phyloP scores from a whole-genome alignment of 805 yeast species.

The Lachancea cidri region DNA sequence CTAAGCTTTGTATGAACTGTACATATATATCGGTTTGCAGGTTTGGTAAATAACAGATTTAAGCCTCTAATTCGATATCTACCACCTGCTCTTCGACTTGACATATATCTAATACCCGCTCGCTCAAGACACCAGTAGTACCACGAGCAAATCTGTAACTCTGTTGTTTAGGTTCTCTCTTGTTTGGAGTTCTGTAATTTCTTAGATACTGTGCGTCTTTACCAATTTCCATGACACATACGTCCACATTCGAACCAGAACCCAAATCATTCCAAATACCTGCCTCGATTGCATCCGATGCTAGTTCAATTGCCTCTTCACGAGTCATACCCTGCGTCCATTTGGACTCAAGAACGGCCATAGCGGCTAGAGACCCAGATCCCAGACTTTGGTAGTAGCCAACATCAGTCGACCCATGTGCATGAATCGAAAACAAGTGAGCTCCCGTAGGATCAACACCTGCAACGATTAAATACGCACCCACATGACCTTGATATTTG shows the following conservation, averaged over 20 bases:
- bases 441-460: slow-evolving; percentile 97
- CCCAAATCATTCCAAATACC: slow-evolving; percentile 99
- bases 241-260: slow-evolving; percentile 95
- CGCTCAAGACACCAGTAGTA: slow-evolving; percentile 81
- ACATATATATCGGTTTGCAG: background rate
- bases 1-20: background rate
- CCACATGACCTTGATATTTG: slow-evolving; percentile 95
- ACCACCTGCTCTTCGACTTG: slow-evolving; percentile 63
- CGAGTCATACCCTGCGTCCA: slow-evolving; percentile 75
- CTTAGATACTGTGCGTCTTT: slow-evolving; percentile 81
- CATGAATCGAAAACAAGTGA: slow-evolving; percentile 87
- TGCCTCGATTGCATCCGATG: slow-evolving; percentile 89
- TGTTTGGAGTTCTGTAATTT: slow-evolving; percentile 88
- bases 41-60: background rate
- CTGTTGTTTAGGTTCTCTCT: slow-evolving; percentile 73
- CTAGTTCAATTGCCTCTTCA: slow-evolving; percentile 88
- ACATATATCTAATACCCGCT: slow-evolving; percentile 58
- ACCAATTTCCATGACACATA: slow-evolving; percentile 94
- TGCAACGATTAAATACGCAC: slow-evolving; percentile 97
- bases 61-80: slow-evolving; percentile 22
- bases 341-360: slow-evolving; percentile 90
- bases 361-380: slow-evolving; percentile 96
- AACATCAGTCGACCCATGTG: slow-evolving; percentile 96
- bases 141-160: slow-evolving; percentile 87
- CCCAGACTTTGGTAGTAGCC: slow-evolving; percentile 92